Conservation (phyloP, 208 protist species). For the Leishmania arabica region DNA sequence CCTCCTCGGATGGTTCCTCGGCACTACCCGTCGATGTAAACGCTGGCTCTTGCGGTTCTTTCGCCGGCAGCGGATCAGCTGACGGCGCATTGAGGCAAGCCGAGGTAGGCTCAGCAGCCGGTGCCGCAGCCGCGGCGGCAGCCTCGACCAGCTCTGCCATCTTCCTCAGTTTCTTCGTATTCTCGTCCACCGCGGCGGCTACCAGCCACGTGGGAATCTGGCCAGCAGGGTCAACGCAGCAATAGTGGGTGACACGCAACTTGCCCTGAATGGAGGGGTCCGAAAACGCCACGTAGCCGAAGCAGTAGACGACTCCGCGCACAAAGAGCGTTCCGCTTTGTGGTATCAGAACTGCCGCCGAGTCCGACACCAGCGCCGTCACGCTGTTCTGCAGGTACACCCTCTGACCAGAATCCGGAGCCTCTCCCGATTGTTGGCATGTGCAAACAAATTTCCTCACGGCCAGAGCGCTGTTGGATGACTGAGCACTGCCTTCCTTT, state of each 20-base stretch:
- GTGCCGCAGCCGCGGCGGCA: not conserved
- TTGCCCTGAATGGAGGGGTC: not conserved
- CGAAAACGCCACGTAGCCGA: constrained; percentile 39
- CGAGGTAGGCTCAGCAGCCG: not conserved
- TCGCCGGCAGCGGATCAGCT: not conserved
- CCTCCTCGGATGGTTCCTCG: not conserved
- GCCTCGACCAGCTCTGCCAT: constrained; percentile 16
- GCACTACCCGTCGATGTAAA: not conserved
- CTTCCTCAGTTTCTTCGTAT: constrained; percentile 36
- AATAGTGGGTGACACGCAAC: constrained; percentile 37
- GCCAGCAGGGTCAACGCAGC: constrained; percentile 52
- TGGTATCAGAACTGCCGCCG: not conserved
- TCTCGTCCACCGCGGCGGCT: constrained; percentile 27
- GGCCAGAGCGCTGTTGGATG: not conserved
- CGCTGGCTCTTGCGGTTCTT: not conserved
- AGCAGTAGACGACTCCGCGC: constrained; percentile 42
- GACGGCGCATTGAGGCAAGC: not conserved
- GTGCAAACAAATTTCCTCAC: too few species aligned
- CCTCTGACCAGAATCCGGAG: not conserved
- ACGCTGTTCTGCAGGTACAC: constrained; percentile 41
- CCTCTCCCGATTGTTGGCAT: not conserved
- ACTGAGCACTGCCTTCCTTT: not conserved
- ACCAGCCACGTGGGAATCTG: constrained; percentile 52
- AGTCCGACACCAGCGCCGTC: constrained; percentile 2
- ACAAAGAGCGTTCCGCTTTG: constrained; percentile 10